Evolutionary conservation across 1,284 basidiomycete species (phyloP), one percentile per base, ranked within the genome.

Genomic region (Ustilago curta): DNA sequence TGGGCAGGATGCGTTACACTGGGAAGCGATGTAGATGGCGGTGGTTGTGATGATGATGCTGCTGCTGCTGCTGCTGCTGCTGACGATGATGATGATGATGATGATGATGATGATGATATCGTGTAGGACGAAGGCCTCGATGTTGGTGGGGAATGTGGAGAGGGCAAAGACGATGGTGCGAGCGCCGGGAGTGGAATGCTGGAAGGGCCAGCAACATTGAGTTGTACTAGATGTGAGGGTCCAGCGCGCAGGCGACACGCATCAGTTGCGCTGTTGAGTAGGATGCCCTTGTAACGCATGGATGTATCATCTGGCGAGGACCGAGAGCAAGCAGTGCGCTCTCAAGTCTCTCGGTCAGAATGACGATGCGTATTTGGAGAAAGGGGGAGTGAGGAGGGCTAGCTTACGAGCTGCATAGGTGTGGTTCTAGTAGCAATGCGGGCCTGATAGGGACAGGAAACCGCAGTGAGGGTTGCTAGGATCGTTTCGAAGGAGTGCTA

Each of bases 281-380:
- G 45, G 45, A 68, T 39, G 54, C 64, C 35, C 70, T 67, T 73
- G 64, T 73, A 61, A 59, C 60, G 70, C 70, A 73, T 73, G 57
- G 44, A 59, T 49, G 57, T 55, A 53, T 62, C 70, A 73, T 73
- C 59, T 59, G 70, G 52, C 70, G 49, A 67, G 70, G 64, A 61
- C 55, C 45, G 40, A 64, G 61, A 64, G 61, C 47, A 40, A 32
- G 48, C 57, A 53, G 57, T 31, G 32, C 49, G 68, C 68, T 60
- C 68, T 59, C 63, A 50, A 29, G 42, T 55, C 53, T 52, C 25
- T 52, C 31, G 60, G 67, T 49, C 49, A 53, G 37, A 50, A 57
- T 60, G 61, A 64, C 52, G 44, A 12, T 51, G 27, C 53, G 35
- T 29, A 44, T 27, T 27, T 45, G 11, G 11, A 47, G 47, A 45